Evolutionary conservation across 179 eudicot species (phyloP), one percentile per base, ranked within the genome.

Genomic region (Heliamphora pulchella): DNA sequence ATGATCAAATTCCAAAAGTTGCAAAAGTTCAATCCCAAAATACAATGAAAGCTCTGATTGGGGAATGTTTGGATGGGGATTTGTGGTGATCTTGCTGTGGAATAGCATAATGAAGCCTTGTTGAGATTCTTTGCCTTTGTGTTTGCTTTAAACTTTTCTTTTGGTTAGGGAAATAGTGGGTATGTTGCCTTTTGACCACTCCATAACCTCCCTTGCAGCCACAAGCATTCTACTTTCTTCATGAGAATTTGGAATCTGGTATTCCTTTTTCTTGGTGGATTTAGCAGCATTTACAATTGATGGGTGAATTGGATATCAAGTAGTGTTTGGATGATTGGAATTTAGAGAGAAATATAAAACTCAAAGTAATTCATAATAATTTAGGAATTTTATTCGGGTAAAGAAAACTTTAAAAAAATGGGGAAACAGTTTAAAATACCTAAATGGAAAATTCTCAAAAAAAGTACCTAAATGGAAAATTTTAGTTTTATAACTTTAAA

Each of bases 71-170:
- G 20, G 68, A 44, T 77, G 51, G 55, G 20, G 10, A 11, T 73
- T 22, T 41, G 39, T 47, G 48, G 22, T 44, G 63, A 70, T 70
- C 68, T 9, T 78, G 14, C 43, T 65, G 57, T 10, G 44, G n/a
- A 55, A 66, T 48, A 13, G 39, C 44, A 80, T 71, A 4, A 59
- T 18, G 66, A 74, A 68, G 79, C 59, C 74, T 76, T 69, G 53
- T 48, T 76, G 8, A 77, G 71, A 81, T 81, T 77, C 80, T 76
- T 81, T 81, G 41, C 75, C 80, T 70, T 71, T 22, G 77, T 69
- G 64, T 70, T 76, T 48, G 79, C 83, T 67, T 81, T 66, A 67
- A 67, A 79, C 41, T 67, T 65, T 55, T 71, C 22, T 78, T 58
- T 74, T 74, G 82, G 39, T 3, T n/a, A 4, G 17, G 50, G 65